Base-by-base conservation (phyloP, 257 asterid species). In the Ophiorrhiza pumila region DNA sequence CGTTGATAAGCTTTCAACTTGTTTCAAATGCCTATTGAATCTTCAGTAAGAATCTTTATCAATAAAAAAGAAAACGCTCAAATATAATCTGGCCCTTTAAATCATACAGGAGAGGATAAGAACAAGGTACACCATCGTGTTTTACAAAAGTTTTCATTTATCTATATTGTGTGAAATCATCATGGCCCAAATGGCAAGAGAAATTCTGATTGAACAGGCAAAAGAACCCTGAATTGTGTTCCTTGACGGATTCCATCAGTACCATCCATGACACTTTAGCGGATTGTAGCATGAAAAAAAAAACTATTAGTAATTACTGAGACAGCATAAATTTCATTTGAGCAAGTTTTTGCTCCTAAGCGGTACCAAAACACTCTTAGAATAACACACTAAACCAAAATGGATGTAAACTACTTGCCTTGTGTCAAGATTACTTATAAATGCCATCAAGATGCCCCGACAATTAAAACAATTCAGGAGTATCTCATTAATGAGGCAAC, bases 221-320 rank as follows among this genome's bases (percentile, higher is more conserved):
- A 29, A 58, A 29, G 41, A 27, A 31, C n/a, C 34, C 32, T 8
- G 4, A 13, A 32, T 34, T 61, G 31, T 62, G 23, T 18, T 10
- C 68, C 32, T 37, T 3, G 4, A 8, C 20, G 27, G 32, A 20
- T 23, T 13, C 41, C 25, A 5, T 63, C 20, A 37, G 15, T 43
- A 20, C 32, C 49, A 50, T 22, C 46, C 3, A 0, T 46, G 46
- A 46, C 32, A 64, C 32, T 52, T 41, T 31, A 74, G 39, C 66
- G 53, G 63, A 65, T 65, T 74, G 31, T 52, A 49, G 46, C 67
- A 41, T 52, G 49, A 29, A 53, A 25, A 52, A 25, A 53, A 23
- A 49, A 65, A 27, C 35, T 13, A 64, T 13, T 7, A 41, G 7
- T 59, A 14, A 29, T 17, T 67, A 27, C 4, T 27, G 0, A 29